A percentile compares a stretch with the other conserved stretches of the same genome.
These are phyloP conservation scores for Eucalyptus viminalis DNA, from an alignment of 345 rosid species.

Conservation along the genomic window DNA sequence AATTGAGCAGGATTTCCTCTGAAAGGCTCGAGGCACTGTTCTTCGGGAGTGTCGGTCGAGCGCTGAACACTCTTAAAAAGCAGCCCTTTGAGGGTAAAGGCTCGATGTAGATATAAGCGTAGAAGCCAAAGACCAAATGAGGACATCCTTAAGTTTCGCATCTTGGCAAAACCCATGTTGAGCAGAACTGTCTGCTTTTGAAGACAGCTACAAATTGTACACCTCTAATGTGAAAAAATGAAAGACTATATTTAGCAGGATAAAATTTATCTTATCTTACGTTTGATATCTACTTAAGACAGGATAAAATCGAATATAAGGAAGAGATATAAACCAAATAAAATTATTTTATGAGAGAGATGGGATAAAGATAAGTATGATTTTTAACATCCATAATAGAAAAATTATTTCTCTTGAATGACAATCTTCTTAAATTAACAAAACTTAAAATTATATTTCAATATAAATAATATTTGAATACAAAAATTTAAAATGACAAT, in stretches of 20 bases:
- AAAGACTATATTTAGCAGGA: accelerated
- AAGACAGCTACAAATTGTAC: background rate
- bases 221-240: no score
- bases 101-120: background rate
- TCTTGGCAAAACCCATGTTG: background rate
- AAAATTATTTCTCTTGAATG: no score
- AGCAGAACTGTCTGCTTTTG: background rate
- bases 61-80: background rate
- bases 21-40: background rate
- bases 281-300: accelerated
- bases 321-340: accelerated
- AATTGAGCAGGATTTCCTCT: background rate
- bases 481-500: accelerated
- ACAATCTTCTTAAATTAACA: no score
- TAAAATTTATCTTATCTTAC: no score
- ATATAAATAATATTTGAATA: no score
- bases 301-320: accelerated
- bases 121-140: background rate
- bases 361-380: no score
- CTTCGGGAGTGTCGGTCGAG: background rate
- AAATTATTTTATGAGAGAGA: no score
- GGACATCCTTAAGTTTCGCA: background rate
- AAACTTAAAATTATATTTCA: no score
- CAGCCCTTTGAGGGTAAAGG: background rate
- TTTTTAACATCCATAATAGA: no score